These are phyloP conservation scores for Penicillium sp. DNA, from an alignment of 2,329 filamentous ascomycete genomes.

Conservation along the genomic window DNA sequence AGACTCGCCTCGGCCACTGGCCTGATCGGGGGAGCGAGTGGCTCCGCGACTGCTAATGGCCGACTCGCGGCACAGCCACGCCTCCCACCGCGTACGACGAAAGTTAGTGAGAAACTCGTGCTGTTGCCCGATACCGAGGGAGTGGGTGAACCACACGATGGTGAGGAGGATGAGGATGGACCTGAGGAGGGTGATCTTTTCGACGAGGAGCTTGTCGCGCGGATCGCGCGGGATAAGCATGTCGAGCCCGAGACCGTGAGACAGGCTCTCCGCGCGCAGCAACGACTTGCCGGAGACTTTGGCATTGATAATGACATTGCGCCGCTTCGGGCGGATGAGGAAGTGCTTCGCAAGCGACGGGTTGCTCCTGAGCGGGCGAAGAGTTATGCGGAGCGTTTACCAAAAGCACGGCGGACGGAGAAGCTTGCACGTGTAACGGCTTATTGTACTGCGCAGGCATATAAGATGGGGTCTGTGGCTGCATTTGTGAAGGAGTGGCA, in stretches of 20 bases:
- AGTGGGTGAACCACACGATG: conserved; percentile 43
- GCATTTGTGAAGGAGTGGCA: conserved; percentile 87
- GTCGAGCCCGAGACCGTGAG: conserved; percentile 40
- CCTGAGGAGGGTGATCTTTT: conserved; percentile 32
- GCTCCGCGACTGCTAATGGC: conserved; percentile 56
- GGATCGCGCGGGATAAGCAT: conserved; percentile 37
- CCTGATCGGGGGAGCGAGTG: conserved; percentile 39
- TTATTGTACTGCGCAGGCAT: conserved; percentile 94
- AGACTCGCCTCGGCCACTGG: conserved; percentile 38
- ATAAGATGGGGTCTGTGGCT: conserved; percentile 85
- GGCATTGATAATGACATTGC: conserved; percentile 59
- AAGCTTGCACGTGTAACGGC: conserved; percentile 90
- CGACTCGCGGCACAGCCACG: conserved; percentile 60
- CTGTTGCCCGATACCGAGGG: conserved; percentile 77
- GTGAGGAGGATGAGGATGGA: conserved; percentile 29
- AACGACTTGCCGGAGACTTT: conserved; percentile 54
- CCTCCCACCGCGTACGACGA: conserved; percentile 84
- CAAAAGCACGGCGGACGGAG: conserved; percentile 84
- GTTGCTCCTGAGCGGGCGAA: conserved; percentile 65
- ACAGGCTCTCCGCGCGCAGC: conserved; percentile 37
- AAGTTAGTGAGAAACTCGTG: conserved; percentile 96
- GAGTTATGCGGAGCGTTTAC: conserved; percentile 90
- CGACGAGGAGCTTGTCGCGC: conserved; percentile 42
- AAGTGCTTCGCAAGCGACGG: conserved; percentile 60
- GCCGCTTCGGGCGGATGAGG: conserved; percentile 61